phyloP scores from a whole-genome alignment of 2,329 filamentous ascomycete species.

The Diaporthe aspalathi region DNA sequence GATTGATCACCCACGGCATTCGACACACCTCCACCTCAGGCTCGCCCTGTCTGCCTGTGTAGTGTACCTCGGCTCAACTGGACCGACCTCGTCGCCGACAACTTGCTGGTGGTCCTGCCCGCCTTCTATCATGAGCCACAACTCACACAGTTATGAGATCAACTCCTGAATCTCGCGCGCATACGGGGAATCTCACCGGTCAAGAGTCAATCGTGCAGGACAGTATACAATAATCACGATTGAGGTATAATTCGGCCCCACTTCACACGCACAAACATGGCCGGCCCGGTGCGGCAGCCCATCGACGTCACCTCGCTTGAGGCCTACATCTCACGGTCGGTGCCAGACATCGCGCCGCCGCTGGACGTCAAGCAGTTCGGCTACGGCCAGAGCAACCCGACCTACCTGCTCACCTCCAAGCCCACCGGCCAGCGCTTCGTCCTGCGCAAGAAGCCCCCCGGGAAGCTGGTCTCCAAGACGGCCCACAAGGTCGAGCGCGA shows the following conservation, averaged over 20 bases:
- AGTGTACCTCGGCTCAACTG: constrained; percentile 9
- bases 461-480: constrained; percentile 89
- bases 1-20: constrained; percentile 21
- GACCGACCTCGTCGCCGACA: background rate
- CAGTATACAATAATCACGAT: background rate
- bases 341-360: constrained; percentile 86
- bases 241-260: no score
- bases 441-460: constrained; percentile 98
- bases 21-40: background rate
- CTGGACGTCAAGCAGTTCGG: constrained; percentile 95
- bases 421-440: constrained; percentile 80
- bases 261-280: constrained; percentile 65
- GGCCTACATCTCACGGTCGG: constrained; percentile 79
- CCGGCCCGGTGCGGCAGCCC: constrained; percentile 87
- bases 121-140: background rate
- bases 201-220: background rate
- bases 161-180: background rate
- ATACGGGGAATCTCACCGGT: background rate
- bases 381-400: constrained; percentile 97
- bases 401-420: constrained; percentile 83
- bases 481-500: constrained; percentile 98
- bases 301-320: constrained; percentile 86
- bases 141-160: background rate
- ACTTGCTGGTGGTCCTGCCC: background rate
- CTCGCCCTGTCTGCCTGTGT: background rate